These are phyloP conservation scores for Stephania japonica DNA, from an alignment of 164 flowering plant species.

Conservation along the genomic window DNA sequence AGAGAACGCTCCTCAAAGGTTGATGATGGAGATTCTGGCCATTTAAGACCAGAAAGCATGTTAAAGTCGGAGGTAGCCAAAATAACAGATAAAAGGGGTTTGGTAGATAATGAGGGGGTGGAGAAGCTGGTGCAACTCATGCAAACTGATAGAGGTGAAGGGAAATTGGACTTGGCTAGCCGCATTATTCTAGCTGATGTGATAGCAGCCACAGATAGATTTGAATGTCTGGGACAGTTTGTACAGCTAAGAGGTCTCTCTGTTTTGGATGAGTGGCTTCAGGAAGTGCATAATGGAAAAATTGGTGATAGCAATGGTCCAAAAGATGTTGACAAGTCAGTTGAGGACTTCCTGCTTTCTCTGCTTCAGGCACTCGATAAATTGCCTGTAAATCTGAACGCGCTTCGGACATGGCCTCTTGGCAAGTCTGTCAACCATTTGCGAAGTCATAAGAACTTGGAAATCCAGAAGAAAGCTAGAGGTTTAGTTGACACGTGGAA, in stretches of 20 bases:
- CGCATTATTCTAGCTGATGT: constrained; percentile 73
- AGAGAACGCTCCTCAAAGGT: constrained; percentile 48
- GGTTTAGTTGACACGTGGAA: constrained; percentile 97
- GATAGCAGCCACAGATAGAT: constrained; percentile 65
- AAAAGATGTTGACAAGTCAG: constrained; percentile 65
- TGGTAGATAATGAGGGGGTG: constrained; percentile 65
- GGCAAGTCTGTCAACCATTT: constrained; percentile 89
- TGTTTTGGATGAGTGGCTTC: constrained; percentile 94
- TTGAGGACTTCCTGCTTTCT: constrained; percentile 79
- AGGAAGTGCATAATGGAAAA: constrained; percentile 82
- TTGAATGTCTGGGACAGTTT: constrained; percentile 73
- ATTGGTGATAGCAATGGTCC: constrained; percentile 49
- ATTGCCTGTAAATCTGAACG: constrained; percentile 84
- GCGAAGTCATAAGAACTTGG: constrained; percentile 51
- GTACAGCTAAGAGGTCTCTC: constrained; percentile 83
- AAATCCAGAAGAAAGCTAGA: constrained; percentile 61
- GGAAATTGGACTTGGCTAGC: constrained; percentile 55
- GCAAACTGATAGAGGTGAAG: constrained; percentile 56
- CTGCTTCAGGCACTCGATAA: constrained; percentile 91
- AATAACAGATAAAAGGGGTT: constrained; percentile 75
- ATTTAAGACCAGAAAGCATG: constrained; percentile 35
- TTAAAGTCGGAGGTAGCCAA: constrained; percentile 66
- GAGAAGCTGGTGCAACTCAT: constrained; percentile 79
- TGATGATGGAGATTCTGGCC: constrained; percentile 64
- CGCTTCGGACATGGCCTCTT: constrained; percentile 70